Conservation (phyloP, 352 stramenopile genomes). For the Blastocystis sp. region DNA sequence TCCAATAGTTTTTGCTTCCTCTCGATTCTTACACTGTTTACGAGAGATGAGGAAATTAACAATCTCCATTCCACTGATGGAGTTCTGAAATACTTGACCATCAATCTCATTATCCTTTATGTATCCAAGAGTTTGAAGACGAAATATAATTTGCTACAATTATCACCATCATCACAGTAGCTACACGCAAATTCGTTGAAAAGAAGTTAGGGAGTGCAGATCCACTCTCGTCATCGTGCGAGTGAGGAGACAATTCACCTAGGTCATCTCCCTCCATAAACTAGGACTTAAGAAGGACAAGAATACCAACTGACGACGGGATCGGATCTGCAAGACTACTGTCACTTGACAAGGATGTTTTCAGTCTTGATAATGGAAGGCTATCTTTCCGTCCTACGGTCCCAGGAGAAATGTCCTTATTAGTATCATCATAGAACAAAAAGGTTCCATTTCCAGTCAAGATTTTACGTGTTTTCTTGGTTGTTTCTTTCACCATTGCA, state of each 20-base stretch:
- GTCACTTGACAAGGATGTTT: no score
- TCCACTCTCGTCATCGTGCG: background rate
- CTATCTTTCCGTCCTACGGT: no score
- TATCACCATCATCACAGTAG: background rate
- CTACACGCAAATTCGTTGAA: background rate
- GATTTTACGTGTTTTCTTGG: constrained; percentile 43
- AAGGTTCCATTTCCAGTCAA: constrained; percentile 43
- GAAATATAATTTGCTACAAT: constrained; percentile 21
- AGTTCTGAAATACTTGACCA: constrained; percentile 29
- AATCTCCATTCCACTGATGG: constrained; percentile 29
- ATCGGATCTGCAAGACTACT: no score
- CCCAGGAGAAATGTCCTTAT: background rate
- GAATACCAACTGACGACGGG: no score
- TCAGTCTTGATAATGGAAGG: no score
- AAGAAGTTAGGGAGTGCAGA: background rate
- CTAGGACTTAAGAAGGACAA: background rate
- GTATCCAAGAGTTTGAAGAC: constrained; percentile 20
- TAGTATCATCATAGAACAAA: constrained; percentile 26
- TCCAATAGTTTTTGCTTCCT: background rate
- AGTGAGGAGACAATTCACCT: background rate
- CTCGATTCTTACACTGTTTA: background rate
- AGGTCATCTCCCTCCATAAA: background rate
- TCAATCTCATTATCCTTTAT: constrained; percentile 31
- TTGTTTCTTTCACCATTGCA: constrained; percentile 14
- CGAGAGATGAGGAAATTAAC: constrained; percentile 14